These are phyloP conservation scores for Dunaliella primolecta DNA, from an alignment of 139 green algal genomes.

Conservation along the genomic window DNA sequence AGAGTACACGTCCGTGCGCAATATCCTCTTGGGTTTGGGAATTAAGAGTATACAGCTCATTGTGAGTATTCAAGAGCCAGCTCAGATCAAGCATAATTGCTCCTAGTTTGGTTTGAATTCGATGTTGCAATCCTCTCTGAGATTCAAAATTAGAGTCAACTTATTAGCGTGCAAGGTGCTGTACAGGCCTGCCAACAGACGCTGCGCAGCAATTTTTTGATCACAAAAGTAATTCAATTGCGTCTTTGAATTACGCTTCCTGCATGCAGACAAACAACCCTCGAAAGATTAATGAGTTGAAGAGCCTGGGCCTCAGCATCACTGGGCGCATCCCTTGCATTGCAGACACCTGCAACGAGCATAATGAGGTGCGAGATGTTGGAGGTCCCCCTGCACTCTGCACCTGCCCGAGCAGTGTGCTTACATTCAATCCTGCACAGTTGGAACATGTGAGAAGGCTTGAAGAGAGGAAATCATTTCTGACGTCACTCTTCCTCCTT, in stretches of 20 bases:
- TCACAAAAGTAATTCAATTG: neutral
- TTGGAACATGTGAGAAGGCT: neutral
- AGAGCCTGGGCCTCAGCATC: conserved; percentile 69
- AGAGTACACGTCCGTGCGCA: conserved; percentile 86
- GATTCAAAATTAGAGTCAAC: neutral
- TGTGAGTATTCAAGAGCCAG: conserved; percentile 35
- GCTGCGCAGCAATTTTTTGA: neutral
- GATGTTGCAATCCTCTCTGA: too few relatives aligned
- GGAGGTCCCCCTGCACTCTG: neutral
- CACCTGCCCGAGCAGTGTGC: neutral
- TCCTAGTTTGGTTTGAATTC: too few relatives aligned
- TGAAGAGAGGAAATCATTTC: too few relatives aligned
- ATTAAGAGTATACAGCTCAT: conserved; percentile 80
- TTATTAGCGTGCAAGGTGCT: neutral
- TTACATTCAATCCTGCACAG: neutral
- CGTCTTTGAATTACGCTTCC: neutral
- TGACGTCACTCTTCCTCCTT: neutral
- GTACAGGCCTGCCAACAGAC: neutral
- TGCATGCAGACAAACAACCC: conserved; percentile 91
- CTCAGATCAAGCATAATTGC: too few relatives aligned
- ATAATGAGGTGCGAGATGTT: conserved; percentile 62
- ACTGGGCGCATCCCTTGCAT: conserved; percentile 79
- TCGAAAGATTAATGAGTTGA: conserved; percentile 79
- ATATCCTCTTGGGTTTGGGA: conserved; percentile 83
- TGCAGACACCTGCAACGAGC: conserved; percentile 61